Percentiles rank a stretch among this genome's conserved stretches.
Evolutionary conservation across 768 basidiomycete genomes (phyloP).

Genomic region (Boletus pseudopeckii): DNA sequence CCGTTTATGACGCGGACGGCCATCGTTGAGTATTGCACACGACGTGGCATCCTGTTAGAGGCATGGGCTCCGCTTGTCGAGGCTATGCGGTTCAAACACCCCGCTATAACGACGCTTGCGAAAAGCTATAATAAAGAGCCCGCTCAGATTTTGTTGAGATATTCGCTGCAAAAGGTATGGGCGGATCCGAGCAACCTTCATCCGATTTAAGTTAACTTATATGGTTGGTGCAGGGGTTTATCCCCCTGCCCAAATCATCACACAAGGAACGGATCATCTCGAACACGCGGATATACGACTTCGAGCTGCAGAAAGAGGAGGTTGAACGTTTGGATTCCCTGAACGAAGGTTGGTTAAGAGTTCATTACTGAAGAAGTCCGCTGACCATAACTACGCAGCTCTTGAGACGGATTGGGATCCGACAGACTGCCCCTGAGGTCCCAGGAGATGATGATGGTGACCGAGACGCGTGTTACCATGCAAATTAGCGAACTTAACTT

Average conservation of each 20-base stretch:
- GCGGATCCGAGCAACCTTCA: neutral
- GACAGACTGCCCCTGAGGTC: conserved; percentile 8
- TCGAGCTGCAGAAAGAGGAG: conserved; percentile 50
- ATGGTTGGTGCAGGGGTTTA: conserved; percentile 31
- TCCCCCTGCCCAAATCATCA: conserved; percentile 65
- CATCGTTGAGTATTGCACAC: conserved; percentile 53
- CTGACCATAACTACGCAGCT: conserved; percentile 3
- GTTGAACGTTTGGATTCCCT: conserved; percentile 48
- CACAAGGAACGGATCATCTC: conserved; percentile 49
- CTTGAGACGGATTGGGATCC: conserved; percentile 8
- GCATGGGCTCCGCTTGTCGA: conserved; percentile 37
- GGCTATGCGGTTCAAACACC: conserved; percentile 60
- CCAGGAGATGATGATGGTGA: neutral
- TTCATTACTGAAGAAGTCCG: neutral
- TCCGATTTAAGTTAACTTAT: neutral
- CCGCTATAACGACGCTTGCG: conserved; percentile 44
- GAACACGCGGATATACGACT: conserved; percentile 64
- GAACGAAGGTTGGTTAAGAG: conserved; percentile 44
- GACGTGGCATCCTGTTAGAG: conserved; percentile 59
- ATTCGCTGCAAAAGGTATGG: conserved; percentile 66
- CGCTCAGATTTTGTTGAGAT: conserved; percentile 54
- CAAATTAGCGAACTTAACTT: conserved; percentile 19
- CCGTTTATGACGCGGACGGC: conserved; percentile 68
- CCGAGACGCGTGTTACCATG: conserved; percentile 4
- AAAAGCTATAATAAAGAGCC: conserved; percentile 53